Evolutionary conservation across 2,329 filamentous ascomycete genomes (phyloP), one percentile per base, ranked within the genome.

Genomic region (Penicillium crustosum): DNA sequence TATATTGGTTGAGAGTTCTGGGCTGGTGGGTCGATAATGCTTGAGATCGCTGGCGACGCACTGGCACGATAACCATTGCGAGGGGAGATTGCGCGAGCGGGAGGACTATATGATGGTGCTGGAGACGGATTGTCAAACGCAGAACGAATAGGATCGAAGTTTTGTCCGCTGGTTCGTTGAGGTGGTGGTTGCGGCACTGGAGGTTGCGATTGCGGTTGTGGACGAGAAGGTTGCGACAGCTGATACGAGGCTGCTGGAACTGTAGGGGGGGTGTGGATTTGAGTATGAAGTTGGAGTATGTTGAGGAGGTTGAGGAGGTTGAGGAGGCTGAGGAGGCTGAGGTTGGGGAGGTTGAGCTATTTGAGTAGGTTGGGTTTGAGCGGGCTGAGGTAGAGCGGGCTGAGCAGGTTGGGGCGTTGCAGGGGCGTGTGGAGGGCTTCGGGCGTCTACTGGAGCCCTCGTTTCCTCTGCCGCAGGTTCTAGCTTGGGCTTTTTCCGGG

Each of bases 31-130:
- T 96, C 91, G 50, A 97, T 90, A 57, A 97, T 83, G 75, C 91
- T 96, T 6, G 91, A 89, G 65, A 97, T 96, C 3, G 93, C 93
- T 1, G 93, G 93, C 5, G 93, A 97, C 39, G 89, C 89, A 71
- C 90, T 93, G n/a, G 90, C 89, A 54, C 89, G 86, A 74, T 89
- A 77, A 21, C 68, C 66, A 77, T 62, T 81, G 70, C 74, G 83
- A 76, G 71, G 73, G 15, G 78, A 80, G 8, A 79, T 77, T n/a
- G 76, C 76, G 55, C 78, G 76, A n/a, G 77, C 71, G 21, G 80
- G 73, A 27, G 77, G 78, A 61, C 71, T 80, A 62, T 78, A 79
- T 63, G 73, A 57, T 63, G 72, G 64, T 51, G 75, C 59, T 69
- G 72, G 68, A 43, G 75, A 66, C 61, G 73, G 63, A 52, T 76